Conservation (phyloP, 495 filamentous ascomycete species). For the Aspergillus panamensis region DNA sequence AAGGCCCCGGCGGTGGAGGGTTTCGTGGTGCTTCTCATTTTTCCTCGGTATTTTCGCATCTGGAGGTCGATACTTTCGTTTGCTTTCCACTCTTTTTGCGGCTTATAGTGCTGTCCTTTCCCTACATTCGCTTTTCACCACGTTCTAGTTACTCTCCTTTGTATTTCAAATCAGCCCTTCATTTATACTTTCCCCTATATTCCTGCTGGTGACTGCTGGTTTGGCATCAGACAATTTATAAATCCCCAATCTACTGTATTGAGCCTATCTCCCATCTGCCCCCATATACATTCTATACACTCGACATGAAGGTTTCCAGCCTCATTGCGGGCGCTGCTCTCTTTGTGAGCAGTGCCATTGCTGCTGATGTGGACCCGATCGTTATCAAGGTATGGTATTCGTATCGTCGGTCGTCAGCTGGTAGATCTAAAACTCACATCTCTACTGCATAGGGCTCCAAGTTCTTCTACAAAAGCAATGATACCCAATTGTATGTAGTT, state of each 20-base stretch:
- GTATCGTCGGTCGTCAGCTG: neutral
- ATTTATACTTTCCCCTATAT: constrained; percentile 1
- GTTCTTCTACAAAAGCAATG: constrained; percentile 72
- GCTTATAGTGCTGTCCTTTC: neutral
- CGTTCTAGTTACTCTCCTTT: neutral
- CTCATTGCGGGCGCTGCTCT: constrained; percentile 23
- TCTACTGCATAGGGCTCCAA: constrained; percentile 54
- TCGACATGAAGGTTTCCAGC: constrained; percentile 27
- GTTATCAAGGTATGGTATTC: constrained; percentile 53
- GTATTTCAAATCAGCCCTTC: constrained; percentile 1
- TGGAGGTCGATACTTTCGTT: neutral
- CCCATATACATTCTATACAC: neutral
- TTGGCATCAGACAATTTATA: neutral
- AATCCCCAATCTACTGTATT: neutral
- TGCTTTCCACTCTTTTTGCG: neutral
- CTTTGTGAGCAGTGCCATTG: constrained; percentile 24
- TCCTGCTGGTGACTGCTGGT: neutral
- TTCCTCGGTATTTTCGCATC: constrained; percentile 1
- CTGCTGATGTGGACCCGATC: constrained; percentile 51
- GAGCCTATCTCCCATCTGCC: neutral
- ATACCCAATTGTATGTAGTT: constrained; percentile 66
- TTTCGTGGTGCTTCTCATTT: neutral
- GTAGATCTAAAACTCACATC: constrained; percentile 5
- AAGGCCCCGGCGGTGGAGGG: neutral
- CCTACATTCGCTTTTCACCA: constrained; percentile 9